A percentile compares a stretch with the other conserved stretches of the same genome.
These are phyloP conservation scores for Tripidium arundinaceum DNA, from an alignment of 202 grass and related monocot species.

Conservation along the genomic window DNA sequence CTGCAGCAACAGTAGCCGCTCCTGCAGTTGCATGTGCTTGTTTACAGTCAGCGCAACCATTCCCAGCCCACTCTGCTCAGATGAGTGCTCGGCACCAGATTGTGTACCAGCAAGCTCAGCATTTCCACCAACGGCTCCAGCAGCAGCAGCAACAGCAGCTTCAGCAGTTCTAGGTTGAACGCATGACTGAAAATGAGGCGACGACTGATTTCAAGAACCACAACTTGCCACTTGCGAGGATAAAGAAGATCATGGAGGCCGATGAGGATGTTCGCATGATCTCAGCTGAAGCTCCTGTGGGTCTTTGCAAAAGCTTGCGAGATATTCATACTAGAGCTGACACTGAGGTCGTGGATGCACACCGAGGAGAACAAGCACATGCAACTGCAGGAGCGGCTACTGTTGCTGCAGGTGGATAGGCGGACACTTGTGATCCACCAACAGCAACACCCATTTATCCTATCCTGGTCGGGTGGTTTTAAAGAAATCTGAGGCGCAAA, in stretches of 20 bases:
- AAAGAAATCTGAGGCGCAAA: too few species aligned
- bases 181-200: conserved; percentile 67
- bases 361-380: conserved; percentile 80
- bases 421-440: conserved; percentile 50
- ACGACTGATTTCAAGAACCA: conserved; percentile 84
- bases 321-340: conserved; percentile 90
- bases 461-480: too few species aligned
- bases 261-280: conserved; percentile 95
- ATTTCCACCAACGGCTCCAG: conserved; percentile 59
- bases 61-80: conserved; percentile 28
- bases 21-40: conserved; percentile 20
- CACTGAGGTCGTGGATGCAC: conserved; percentile 85
- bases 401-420: conserved; percentile 43
- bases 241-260: conserved; percentile 96
- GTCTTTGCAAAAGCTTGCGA: conserved; percentile 90
- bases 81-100: conserved; percentile 60
- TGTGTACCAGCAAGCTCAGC: conserved; percentile 74
- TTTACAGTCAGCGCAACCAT: conserved; percentile 33
- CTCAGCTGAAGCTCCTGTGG: conserved; percentile 77
- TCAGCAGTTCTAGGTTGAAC: conserved; percentile 64
- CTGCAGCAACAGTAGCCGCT: conserved; percentile 32
- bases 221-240: conserved; percentile 67
- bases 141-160: conserved; percentile 62
- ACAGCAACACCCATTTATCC: conserved; percentile 48
- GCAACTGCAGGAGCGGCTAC: conserved; percentile 25